Conservation (phyloP, 331 rosid species). For the Acacia pycnantha region DNA sequence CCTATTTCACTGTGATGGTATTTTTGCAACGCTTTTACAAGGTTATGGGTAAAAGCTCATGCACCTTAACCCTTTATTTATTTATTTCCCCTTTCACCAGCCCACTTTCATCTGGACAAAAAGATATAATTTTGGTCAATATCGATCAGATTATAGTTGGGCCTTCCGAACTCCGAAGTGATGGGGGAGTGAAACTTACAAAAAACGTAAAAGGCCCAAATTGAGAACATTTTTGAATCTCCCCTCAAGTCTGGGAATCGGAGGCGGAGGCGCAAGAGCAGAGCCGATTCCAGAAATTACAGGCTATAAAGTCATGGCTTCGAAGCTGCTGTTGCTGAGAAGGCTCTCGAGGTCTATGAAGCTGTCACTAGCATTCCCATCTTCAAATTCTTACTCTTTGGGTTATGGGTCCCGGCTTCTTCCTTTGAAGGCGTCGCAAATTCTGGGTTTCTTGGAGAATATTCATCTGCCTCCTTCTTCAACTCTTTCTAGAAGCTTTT, state of each 20-base stretch:
- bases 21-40: too few relatives aligned
- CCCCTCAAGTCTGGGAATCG: not conserved
- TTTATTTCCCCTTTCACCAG: not conserved
- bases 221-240: not conserved
- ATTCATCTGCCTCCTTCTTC: slow-evolving; percentile 17
- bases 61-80: too few relatives aligned
- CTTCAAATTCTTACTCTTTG: slow-evolving; percentile 21
- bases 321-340: slow-evolving; percentile 49
- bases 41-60: too few relatives aligned
- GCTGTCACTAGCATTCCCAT: slow-evolving; percentile 18
- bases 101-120: not conserved
- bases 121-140: not conserved
- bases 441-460: not conserved
- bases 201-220: not conserved
- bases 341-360: slow-evolving; percentile 48
- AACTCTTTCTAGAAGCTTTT: slow-evolving; percentile 48
- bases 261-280: not conserved
- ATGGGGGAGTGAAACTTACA: not conserved
- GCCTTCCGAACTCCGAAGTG: not conserved
- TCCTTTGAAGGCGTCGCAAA: slow-evolving; percentile 38
- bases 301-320: slow-evolving; percentile 46
- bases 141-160: not conserved
- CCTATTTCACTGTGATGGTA: too few relatives aligned
- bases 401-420: slow-evolving; percentile 3
- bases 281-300: not conserved